A percentile compares a stretch with the other conserved stretches of the same genome.
phyloP scores from a whole-genome alignment of 2,329 filamentous ascomycete genomes.

The Herpotrichia juniperi region DNA sequence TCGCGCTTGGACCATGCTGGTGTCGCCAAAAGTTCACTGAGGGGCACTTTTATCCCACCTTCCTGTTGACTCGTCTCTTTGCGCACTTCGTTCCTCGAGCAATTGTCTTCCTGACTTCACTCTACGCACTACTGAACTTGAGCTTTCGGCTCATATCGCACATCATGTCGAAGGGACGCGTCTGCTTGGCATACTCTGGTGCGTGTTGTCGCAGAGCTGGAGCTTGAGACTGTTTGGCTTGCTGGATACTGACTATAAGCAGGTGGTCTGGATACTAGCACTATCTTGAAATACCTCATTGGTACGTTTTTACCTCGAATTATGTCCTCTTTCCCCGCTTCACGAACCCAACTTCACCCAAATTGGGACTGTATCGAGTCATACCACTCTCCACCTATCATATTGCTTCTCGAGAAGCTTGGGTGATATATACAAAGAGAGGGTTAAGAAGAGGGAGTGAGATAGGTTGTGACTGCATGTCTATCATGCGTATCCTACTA shows the following conservation, averaged over 20 bases:
- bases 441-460: no score
- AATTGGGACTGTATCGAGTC: no score
- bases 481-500: no score
- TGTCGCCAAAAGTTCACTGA: not conserved
- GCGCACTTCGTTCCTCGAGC: not conserved
- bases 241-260: conserved; percentile 29
- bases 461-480: no score
- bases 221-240: not conserved
- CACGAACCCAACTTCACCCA: no score
- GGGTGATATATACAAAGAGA: no score
- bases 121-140: conserved; percentile 16
- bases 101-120: not conserved
- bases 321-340: no score
- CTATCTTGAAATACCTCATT: conserved; percentile 47
- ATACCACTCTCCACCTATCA: no score
- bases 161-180: conserved; percentile 50
- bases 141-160: not conserved
- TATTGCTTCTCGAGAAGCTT: no score
- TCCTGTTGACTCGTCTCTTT: not conserved
- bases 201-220: conserved; percentile 8
- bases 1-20: conserved; percentile 22
- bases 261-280: conserved; percentile 65
- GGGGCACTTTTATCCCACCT: conserved; percentile 13
- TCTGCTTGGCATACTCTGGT: conserved; percentile 58
- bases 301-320: no score